A percentile compares a stretch with the other conserved stretches of the same genome.
phyloP scores from a whole-genome alignment of 768 basidiomycete species.

The Naematelia aurantialba region DNA sequence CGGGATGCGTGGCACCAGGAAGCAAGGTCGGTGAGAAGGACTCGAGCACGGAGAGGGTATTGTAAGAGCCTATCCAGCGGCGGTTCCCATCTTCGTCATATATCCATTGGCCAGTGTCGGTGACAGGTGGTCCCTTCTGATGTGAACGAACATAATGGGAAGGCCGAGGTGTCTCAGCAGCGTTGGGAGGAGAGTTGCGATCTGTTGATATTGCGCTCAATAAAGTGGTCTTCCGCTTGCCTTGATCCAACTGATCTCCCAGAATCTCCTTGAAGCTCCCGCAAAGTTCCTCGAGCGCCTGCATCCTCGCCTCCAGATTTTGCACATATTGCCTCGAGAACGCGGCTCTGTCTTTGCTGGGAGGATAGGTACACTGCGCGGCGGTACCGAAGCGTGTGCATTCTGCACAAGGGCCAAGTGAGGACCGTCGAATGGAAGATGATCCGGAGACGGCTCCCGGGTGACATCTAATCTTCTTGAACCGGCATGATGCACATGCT shows the following conservation, averaged over 20 bases:
- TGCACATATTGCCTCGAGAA: conserved; percentile 44
- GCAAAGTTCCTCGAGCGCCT: conserved; percentile 35
- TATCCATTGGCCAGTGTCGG: conserved; percentile 32
- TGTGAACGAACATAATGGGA: neutral
- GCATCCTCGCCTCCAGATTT: conserved; percentile 42
- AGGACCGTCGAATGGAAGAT: neutral
- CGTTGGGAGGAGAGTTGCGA: neutral
- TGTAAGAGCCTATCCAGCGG: conserved; percentile 43
- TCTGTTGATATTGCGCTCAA: neutral
- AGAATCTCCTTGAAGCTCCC: conserved; percentile 18
- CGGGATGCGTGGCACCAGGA: neutral
- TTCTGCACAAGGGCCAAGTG: conserved; percentile 30
- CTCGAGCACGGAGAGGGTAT: conserved; percentile 40
- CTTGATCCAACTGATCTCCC: conserved; percentile 28
- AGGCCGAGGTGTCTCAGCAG: neutral
- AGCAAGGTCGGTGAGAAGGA: conserved; percentile 15
- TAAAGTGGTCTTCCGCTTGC: conserved; percentile 15
- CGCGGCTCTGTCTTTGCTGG: conserved; percentile 42
- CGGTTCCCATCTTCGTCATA: conserved; percentile 43
- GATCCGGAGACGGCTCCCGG: conserved; percentile 12
- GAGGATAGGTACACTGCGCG: conserved; percentile 34
- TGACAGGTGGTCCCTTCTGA: neutral
- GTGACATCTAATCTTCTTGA: conserved; percentile 43
- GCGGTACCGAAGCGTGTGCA: conserved; percentile 23
- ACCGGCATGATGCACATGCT: conserved; percentile 35